phyloP scores from a whole-genome alignment of 192 early-diverging fungal species.

The Mortierella alpina region DNA sequence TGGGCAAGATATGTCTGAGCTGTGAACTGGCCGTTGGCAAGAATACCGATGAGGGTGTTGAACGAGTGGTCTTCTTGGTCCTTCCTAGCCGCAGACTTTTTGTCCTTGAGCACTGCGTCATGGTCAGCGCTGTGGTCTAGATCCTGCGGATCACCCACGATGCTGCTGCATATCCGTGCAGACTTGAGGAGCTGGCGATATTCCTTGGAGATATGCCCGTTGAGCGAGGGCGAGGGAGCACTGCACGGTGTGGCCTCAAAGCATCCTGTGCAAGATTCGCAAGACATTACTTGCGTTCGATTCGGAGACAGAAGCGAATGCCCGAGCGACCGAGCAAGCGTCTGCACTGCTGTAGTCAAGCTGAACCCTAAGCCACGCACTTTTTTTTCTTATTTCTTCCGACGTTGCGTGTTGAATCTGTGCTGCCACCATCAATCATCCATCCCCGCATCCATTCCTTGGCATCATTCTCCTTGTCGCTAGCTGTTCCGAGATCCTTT shows the following conservation, averaged over 20 bases:
- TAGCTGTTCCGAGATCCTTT: neutral
- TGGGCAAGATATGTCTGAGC: constrained; percentile 37
- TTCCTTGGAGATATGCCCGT: constrained; percentile 42
- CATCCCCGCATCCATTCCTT: neutral
- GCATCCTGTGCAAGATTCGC: constrained; percentile 52
- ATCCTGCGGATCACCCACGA: neutral
- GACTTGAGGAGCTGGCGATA: constrained; percentile 42
- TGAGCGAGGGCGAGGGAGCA: constrained; percentile 25
- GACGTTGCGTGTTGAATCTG: neutral
- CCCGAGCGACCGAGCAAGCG: neutral
- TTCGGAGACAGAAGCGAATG: neutral
- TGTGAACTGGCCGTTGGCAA: constrained; percentile 40
- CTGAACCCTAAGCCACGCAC: neutral
- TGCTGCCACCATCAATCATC: too few species aligned
- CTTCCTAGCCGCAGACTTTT: neutral
- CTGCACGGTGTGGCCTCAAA: constrained; percentile 48
- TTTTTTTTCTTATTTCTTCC: constrained; percentile 3
- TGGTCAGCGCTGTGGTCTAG: neutral
- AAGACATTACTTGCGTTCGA: constrained; percentile 17
- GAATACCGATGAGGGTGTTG: constrained; percentile 24
- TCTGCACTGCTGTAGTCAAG: neutral
- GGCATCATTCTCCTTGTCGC: neutral
- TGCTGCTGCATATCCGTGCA: constrained; percentile 12
- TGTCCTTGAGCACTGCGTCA: neutral
- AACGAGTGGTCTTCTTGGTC: constrained; percentile 36